Percentiles rank a stretch among this genome's conserved stretches.
Evolutionary conservation across 257 asterid species (phyloP).

Genomic region (Przewalskia tangutica): DNA sequence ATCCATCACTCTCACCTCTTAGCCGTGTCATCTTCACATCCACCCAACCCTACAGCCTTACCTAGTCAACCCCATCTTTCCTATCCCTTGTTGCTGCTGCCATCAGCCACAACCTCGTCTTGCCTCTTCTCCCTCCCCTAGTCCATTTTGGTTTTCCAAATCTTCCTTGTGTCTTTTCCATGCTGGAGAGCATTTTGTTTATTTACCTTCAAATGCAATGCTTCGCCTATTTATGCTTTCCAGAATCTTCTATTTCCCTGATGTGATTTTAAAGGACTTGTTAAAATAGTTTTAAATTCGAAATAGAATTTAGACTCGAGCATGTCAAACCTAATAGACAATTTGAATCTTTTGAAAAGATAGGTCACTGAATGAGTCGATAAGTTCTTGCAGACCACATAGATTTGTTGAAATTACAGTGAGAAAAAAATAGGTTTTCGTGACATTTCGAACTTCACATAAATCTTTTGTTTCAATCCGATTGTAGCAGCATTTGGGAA

Average conservation of each 20-base stretch:
- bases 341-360: background rate
- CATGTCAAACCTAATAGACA: background rate
- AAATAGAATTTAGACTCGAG: too few species aligned
- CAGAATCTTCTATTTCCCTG: background rate
- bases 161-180: background rate
- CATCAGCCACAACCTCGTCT: background rate
- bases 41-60: background rate
- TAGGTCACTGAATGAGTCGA: background rate
- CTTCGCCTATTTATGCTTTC: background rate
- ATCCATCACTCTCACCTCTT: background rate
- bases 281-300: too few species aligned
- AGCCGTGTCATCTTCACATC: background rate
- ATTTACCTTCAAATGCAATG: background rate
- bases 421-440: background rate
- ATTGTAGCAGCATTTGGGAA: constrained; percentile 5
- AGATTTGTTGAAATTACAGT: background rate
- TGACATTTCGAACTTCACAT: background rate
- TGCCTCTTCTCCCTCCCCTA: background rate
- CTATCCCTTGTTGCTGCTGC: background rate
- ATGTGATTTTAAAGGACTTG: too few species aligned
- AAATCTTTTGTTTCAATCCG: background rate
- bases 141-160: background rate
- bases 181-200: background rate
- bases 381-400: background rate
- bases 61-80: background rate